Evolutionary conservation across 441 rosid genomes (phyloP), one percentile per base, ranked within the genome.

Genomic region (Biscutella laevigata): DNA sequence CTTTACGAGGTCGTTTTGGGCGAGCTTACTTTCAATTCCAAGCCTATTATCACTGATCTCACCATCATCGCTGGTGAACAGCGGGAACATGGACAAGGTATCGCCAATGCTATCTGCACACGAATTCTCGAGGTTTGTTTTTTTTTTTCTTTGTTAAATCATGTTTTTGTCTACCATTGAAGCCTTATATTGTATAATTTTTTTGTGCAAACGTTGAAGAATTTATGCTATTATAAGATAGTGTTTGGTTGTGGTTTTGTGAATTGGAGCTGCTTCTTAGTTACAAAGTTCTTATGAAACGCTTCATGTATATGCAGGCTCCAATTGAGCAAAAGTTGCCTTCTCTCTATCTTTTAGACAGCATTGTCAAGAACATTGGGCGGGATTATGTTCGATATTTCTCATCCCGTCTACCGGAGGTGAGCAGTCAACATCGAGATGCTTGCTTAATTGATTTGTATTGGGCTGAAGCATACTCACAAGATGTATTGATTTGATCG

Each of bases 41-140:
- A 92, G 77, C 99, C 99, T 45, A 74, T 86, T 13, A 92, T 92
- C 66, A 92, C 94, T 44, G 99, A 92, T 77, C 94, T 92, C 69
- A 92, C 99, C 2, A 88, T 88, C 46, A 75, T 92, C 41, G 97
- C 99, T 5, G 99, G 91, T 12, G 99, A 92, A 45, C 95, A 76
- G 62, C 69, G 79, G 61, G 92, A 74, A 57, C 79, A 92, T 7
- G 86, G 76, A 1, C 80, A 70, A 64, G 97, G 99, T 55, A 86
- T 92, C 63, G 97, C 99, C 4, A 79, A 79, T 35, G 90, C 86
- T 49, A 84, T 92, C 42, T 88, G 97, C 56, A 74, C 78, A 5
- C 81, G 97, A 59, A 88, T 92, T 59, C 60, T 88, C 6, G 92
- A 92, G 97, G 99, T 92, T 66, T 48, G 75, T 28, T 8, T 4